A percentile compares a stretch with the other conserved stretches of the same genome.
phyloP scores from a whole-genome alignment of 495 filamentous ascomycete species.

The Parmelia sp. region DNA sequence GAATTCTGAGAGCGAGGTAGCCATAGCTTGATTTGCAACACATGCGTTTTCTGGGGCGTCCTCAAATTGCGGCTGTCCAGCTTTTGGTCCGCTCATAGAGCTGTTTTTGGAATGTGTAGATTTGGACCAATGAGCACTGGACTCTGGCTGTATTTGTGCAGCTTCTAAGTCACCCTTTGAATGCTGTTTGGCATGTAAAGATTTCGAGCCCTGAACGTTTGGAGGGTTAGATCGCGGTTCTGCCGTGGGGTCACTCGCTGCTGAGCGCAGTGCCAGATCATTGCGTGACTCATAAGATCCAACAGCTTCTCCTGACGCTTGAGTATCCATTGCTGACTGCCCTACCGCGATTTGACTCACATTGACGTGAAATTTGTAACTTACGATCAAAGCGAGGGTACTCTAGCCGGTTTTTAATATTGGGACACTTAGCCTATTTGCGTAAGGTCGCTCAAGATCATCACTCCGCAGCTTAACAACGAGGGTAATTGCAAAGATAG shows the following conservation, averaged over 20 bases:
- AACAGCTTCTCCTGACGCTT: constrained; percentile 15
- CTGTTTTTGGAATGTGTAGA: neutral
- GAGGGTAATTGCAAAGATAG: too few relatives aligned
- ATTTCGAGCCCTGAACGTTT: constrained; percentile 5
- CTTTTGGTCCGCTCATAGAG: neutral
- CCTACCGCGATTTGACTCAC: neutral
- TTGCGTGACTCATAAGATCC: constrained; percentile 20
- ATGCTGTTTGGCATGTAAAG: constrained; percentile 13
- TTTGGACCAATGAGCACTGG: neutral
- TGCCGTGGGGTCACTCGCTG: constrained; percentile 16
- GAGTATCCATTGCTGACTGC: constrained; percentile 14
- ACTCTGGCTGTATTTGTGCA: constrained; percentile 1
- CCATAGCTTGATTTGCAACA: constrained; percentile 52
- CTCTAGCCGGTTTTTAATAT: too few relatives aligned
- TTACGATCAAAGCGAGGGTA: neutral
- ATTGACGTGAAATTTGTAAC: neutral
- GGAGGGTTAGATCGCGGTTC: constrained; percentile 20
- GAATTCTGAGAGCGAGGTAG: constrained; percentile 75
- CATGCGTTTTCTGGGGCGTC: neutral
- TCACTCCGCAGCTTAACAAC: too few relatives aligned
- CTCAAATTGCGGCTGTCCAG: neutral
- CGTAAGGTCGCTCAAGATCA: too few relatives aligned
- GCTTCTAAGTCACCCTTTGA: constrained; percentile 4
- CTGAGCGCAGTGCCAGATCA: constrained; percentile 19
- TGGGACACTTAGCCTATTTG: too few relatives aligned